Conservation (phyloP, 768 basidiomycete genomes). For the Naematelia aurantialba region DNA sequence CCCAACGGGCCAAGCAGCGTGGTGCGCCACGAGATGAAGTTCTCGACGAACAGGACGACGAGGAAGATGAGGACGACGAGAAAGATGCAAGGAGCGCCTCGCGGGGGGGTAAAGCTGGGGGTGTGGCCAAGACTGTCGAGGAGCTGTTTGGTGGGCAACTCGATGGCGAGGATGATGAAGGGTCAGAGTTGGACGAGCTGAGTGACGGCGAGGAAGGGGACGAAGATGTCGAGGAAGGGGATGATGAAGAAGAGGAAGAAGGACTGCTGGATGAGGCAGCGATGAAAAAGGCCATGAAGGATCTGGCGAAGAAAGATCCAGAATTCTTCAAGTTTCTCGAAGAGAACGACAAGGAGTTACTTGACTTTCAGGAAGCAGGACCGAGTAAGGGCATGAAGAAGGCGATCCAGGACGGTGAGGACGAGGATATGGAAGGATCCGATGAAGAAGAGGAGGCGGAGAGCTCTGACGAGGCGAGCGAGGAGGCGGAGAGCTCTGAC, state of each 20-base stretch:
- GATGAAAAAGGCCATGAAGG: slow-evolving; percentile 77
- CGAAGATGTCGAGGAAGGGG: slow-evolving; percentile 49
- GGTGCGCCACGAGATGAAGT: slow-evolving; percentile 32
- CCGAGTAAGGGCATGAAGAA: slow-evolving; percentile 49
- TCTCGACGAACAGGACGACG: slow-evolving; percentile 39
- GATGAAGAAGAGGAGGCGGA: slow-evolving; percentile 50
- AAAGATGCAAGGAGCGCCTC: slow-evolving; percentile 14
- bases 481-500: slow-evolving; percentile 58
- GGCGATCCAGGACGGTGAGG: slow-evolving; percentile 53
- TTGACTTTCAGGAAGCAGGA: slow-evolving; percentile 62
- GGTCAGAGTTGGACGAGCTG: slow-evolving; percentile 25
- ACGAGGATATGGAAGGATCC: slow-evolving; percentile 56
- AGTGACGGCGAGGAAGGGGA: slow-evolving; percentile 35
- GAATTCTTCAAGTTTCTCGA: slow-evolving; percentile 97
- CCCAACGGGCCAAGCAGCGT: slow-evolving; percentile 51
- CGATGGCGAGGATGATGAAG: slow-evolving; percentile 23
- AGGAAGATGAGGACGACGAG: slow-evolving; percentile 49
- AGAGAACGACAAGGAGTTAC: slow-evolving; percentile 88
- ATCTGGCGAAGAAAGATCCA: slow-evolving; percentile 93
- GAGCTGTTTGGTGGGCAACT: slow-evolving; percentile 37
- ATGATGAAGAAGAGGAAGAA: slow-evolving; percentile 65
- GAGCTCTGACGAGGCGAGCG: slow-evolving; percentile 61
- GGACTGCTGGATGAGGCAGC: slow-evolving; percentile 58
- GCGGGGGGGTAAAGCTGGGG: slow-evolving; percentile 32
- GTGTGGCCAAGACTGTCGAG: slow-evolving; percentile 40